These are phyloP conservation scores for Phytophthora megakarya DNA, from an alignment of 352 stramenopile genomes.

Conservation along the genomic window DNA sequence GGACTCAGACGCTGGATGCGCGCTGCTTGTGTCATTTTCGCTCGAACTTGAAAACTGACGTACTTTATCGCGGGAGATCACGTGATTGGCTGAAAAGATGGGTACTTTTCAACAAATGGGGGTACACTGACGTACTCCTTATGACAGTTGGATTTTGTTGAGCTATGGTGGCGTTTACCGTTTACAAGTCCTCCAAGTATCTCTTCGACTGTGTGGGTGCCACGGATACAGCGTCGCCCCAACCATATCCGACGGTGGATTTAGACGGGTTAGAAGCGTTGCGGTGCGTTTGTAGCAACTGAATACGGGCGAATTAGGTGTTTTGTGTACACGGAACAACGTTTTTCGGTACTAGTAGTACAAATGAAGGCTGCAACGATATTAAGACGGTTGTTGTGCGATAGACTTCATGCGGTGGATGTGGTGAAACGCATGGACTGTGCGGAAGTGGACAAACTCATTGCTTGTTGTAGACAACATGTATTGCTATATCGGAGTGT, in stretches of 20 bases:
- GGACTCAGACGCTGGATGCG: slow-evolving; percentile 89
- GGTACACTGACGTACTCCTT: slow-evolving; percentile 4
- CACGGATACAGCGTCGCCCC: slow-evolving; percentile 14
- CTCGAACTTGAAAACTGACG: slow-evolving; percentile 19
- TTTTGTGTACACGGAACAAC: not conserved
- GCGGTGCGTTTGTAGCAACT: slow-evolving; percentile 37
- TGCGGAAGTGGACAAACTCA: slow-evolving; percentile 59
- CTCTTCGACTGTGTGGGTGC: slow-evolving; percentile 62
- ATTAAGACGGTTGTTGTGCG: not conserved
- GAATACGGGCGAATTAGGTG: not conserved
- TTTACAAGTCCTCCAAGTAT: slow-evolving; percentile 72
- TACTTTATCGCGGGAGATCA: slow-evolving; percentile 54
- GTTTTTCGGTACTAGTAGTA: slow-evolving; percentile 21
- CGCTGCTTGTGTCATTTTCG: slow-evolving; percentile 10
- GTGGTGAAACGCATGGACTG: slow-evolving; percentile 69
- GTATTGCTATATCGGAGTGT: slow-evolving; percentile 28
- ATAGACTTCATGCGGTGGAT: slow-evolving; percentile 48
- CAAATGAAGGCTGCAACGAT: no score
- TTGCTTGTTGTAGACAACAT: slow-evolving; percentile 53
- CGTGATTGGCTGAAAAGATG: slow-evolving; percentile 40
- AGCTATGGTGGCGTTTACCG: slow-evolving; percentile 54
- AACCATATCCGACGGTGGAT: slow-evolving; percentile 33
- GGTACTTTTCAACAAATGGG: not conserved
- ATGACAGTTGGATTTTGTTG: slow-evolving; percentile 12
- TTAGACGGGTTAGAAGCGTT: slow-evolving; percentile 50